Evolutionary conservation across 164 flowering plant genomes (phyloP).

Genomic region (Sedum album): DNA sequence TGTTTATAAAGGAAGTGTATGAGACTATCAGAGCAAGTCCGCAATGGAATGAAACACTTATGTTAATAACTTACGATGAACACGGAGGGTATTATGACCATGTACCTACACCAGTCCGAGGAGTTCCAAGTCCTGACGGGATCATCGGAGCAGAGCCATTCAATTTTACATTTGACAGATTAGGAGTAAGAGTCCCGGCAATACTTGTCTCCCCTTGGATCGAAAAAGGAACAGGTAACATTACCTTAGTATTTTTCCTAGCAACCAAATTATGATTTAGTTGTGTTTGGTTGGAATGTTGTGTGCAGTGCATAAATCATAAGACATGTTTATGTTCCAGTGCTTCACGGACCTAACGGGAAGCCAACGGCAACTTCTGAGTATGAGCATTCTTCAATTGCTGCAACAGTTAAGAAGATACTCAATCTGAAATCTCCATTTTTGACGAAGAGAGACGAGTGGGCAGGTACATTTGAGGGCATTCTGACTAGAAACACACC

Average conservation of each 20-base stretch:
- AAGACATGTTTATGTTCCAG: conserved; percentile 34
- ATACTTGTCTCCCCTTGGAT: conserved; percentile 90
- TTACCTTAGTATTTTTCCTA: no score
- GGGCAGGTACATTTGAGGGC: conserved; percentile 93
- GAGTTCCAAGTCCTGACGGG: conserved; percentile 94
- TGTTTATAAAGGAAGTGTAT: conserved; percentile 91
- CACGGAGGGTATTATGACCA: no score
- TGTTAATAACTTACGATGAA: conserved; percentile 86
- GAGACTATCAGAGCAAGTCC: no score
- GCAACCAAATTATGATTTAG: neutral
- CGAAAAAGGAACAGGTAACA: conserved; percentile 80
- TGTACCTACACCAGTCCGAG: conserved; percentile 82
- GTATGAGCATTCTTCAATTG: conserved; percentile 83
- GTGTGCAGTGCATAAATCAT: no score
- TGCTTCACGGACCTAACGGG: conserved; percentile 74
- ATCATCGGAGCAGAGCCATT: conserved; percentile 81
- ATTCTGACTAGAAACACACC: conserved; percentile 60
- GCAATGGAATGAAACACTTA: conserved; percentile 84
- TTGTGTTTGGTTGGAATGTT: neutral
- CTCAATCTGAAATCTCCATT: conserved; percentile 80
- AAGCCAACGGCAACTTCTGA: conserved; percentile 64
- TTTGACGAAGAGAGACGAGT: conserved; percentile 91
- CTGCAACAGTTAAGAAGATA: conserved; percentile 93
- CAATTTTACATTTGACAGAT: conserved; percentile 69
- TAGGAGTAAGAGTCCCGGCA: conserved; percentile 91